Evolutionary conservation across 202 grass and related monocot species (phyloP).

Genomic region (Elaeis oleifera): DNA sequence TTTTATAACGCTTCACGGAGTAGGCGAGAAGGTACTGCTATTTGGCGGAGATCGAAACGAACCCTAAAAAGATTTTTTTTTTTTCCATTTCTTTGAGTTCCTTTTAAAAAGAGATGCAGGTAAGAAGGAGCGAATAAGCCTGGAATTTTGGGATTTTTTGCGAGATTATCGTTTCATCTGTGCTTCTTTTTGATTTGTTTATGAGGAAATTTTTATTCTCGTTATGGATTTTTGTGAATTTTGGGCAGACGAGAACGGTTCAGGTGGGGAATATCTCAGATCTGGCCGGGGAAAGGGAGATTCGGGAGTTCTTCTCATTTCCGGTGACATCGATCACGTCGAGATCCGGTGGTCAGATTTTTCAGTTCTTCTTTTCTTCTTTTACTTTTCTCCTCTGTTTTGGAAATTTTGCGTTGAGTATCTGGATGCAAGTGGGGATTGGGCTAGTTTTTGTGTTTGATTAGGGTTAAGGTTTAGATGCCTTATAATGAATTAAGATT

Average conservation of each 20-base stretch:
- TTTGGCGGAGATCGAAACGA: no score
- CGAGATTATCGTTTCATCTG: no score
- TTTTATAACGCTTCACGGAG: no score
- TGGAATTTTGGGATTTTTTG: no score
- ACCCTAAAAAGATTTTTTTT: no score
- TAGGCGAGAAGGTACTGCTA: no score
- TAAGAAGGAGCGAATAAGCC: no score
- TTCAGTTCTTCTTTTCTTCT: not conserved
- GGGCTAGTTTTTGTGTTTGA: no score
- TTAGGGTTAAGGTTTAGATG: no score
- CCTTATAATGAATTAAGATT: not conserved
- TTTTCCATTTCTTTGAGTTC: no score
- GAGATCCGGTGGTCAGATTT: slow-evolving; percentile 52
- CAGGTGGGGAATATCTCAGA: slow-evolving; percentile 92
- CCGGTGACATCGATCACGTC: slow-evolving; percentile 85
- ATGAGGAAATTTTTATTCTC: not conserved
- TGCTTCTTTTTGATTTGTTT: no score
- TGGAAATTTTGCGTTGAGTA: not conserved
- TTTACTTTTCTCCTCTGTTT: slow-evolving; percentile 3
- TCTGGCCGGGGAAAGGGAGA: slow-evolving; percentile 90
- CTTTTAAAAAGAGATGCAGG: no score
- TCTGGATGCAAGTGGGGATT: not conserved
- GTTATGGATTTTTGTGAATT: not conserved
- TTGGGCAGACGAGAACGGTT: slow-evolving; percentile 52
- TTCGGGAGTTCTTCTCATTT: slow-evolving; percentile 99